Conservation (phyloP, 2,329 filamentous ascomycete species). For the Fusarium staphyleae region DNA sequence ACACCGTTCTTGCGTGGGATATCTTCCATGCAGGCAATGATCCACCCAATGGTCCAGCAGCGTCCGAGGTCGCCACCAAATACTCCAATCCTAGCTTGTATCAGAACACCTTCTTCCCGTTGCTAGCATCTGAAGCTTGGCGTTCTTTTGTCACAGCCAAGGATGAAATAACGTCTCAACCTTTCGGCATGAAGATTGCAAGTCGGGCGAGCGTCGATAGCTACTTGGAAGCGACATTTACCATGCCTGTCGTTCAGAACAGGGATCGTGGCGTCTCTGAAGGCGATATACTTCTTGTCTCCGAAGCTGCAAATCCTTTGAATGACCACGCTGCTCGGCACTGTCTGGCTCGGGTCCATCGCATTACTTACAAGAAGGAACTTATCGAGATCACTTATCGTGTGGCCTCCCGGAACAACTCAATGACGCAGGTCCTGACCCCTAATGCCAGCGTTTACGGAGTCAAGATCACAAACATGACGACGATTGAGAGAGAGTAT, state of each 20-base stretch:
- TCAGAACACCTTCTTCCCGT: slow-evolving; percentile 86
- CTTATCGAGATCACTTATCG: slow-evolving; percentile 86
- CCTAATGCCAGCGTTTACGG: slow-evolving; percentile 75
- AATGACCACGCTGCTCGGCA: slow-evolving; percentile 71
- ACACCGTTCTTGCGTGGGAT: slow-evolving; percentile 89
- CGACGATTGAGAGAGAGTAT: slow-evolving; percentile 93
- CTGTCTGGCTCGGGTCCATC: slow-evolving; percentile 85
- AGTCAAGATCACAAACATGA: slow-evolving; percentile 89
- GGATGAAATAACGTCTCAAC: slow-evolving; percentile 80
- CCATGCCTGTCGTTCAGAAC: slow-evolving; percentile 73
- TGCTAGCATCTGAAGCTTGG: slow-evolving; percentile 94
- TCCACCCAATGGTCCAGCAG: slow-evolving; percentile 78
- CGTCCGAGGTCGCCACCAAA: slow-evolving; percentile 76
- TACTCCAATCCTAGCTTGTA: slow-evolving; percentile 82
- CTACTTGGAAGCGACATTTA: slow-evolving; percentile 89
- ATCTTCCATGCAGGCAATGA: slow-evolving; percentile 90
- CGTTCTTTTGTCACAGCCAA: slow-evolving; percentile 89
- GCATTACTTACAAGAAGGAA: slow-evolving; percentile 80
- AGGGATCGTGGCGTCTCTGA: slow-evolving; percentile 78
- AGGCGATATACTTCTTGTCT: slow-evolving; percentile 89
- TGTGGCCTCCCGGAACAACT: slow-evolving; percentile 71
- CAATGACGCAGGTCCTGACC: slow-evolving; percentile 68
- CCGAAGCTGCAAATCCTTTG: slow-evolving; percentile 75
- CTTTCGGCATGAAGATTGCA: slow-evolving; percentile 87
- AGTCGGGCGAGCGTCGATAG: slow-evolving; percentile 90